Conservation (phyloP, 495 filamentous ascomycete species). For the Pseudotulostoma volvatum region DNA sequence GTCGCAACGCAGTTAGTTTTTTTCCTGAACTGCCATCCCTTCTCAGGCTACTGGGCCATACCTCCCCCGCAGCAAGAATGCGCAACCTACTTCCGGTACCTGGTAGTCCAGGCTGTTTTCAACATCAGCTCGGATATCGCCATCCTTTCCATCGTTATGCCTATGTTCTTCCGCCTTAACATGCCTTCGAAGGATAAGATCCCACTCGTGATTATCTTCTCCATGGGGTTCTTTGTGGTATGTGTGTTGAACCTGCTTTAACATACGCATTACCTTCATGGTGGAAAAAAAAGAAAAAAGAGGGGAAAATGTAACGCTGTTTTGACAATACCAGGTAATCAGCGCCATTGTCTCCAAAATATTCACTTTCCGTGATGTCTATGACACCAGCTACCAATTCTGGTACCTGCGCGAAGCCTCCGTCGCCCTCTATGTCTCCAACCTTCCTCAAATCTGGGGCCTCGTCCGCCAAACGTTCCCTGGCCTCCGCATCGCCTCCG, state of each 20-base stretch:
- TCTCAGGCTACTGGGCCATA: conserved; percentile 24
- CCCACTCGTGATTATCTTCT: conserved; percentile 26
- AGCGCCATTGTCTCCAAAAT: conserved; percentile 30
- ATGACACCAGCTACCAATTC: conserved; percentile 27
- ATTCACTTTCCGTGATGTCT: conserved; percentile 28
- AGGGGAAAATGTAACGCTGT: background rate
- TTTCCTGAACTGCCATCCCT: conserved; percentile 23
- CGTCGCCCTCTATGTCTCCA: conserved; percentile 30
- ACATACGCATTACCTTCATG: too few relatives aligned
- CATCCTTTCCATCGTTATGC: conserved; percentile 30
- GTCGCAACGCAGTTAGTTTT: conserved; percentile 21
- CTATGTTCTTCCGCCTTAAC: conserved; percentile 19
- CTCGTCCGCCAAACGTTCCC: conserved; percentile 11
- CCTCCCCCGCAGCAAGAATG: conserved; percentile 29
- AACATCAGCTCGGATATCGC: conserved; percentile 34
- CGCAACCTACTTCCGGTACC: conserved; percentile 29
- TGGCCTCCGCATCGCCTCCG: too few relatives aligned
- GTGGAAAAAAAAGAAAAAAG: background rate
- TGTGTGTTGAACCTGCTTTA: too few relatives aligned
- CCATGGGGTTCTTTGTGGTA: conserved; percentile 28
- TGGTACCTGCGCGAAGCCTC: conserved; percentile 35
- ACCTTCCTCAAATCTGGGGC: conserved; percentile 32
- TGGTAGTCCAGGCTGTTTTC: conserved; percentile 29
- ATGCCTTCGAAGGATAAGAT: conserved; percentile 25
- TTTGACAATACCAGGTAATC: conserved; percentile 11